Evolutionary conservation across 2,329 filamentous ascomycete genomes (phyloP).

Genomic region (Basipetospora chlamydospora): DNA sequence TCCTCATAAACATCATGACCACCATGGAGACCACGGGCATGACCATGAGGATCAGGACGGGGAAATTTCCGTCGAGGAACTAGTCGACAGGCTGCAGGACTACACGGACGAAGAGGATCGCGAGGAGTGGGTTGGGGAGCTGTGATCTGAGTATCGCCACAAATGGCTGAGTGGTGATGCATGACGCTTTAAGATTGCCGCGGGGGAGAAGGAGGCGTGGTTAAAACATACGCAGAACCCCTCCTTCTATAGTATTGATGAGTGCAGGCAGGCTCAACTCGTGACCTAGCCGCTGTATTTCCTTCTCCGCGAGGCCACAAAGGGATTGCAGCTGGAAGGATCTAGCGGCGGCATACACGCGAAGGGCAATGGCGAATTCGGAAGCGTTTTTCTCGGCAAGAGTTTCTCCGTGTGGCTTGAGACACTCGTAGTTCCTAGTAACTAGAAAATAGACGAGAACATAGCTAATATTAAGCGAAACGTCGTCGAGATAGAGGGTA

Average conservation of each 20-base stretch:
- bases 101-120: conserved; percentile 3
- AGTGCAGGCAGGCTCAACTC: not conserved
- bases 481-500: not conserved
- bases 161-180: too few relatives aligned
- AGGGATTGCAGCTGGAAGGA: not conserved
- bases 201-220: too few relatives aligned
- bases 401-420: not conserved
- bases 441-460: not conserved
- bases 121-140: conserved; percentile 1
- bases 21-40: conserved; percentile 2
- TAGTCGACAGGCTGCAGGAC: conserved; percentile 1
- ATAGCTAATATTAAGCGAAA: not conserved
- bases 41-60: not conserved
- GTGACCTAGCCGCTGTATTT: not conserved
- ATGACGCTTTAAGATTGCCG: too few relatives aligned
- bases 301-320: not conserved
- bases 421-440: not conserved
- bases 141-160: too few relatives aligned
- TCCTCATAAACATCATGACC: conserved; percentile 36
- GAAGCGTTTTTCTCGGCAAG: not conserved
- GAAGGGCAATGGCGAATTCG: not conserved
- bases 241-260: not conserved
- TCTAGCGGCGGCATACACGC: not conserved
- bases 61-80: not conserved
- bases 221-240: too few relatives aligned